These are phyloP conservation scores for Candida tetrigidarum DNA, from an alignment of 1,139 yeast genomes.

Conservation along the genomic window DNA sequence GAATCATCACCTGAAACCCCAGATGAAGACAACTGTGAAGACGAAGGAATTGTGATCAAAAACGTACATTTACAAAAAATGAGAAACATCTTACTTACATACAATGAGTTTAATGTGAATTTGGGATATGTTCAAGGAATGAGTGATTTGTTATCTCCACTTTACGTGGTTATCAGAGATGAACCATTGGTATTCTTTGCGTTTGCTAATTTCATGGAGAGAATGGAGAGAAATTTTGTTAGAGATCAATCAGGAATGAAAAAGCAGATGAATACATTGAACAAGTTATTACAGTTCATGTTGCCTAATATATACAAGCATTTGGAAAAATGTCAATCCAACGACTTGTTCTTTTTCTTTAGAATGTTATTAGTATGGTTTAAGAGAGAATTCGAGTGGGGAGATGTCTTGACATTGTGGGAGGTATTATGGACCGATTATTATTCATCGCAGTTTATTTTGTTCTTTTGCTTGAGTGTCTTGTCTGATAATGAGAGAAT, in stretches of 20 bases:
- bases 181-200: constrained; percentile 89
- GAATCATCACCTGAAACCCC: constrained; percentile 52
- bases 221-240: constrained; percentile 93
- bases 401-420: constrained; percentile 82
- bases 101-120: constrained; percentile 80
- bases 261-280: constrained; percentile 80
- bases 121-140: constrained; percentile 98
- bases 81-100: constrained; percentile 82
- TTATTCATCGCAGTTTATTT: constrained; percentile 82
- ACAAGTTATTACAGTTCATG: constrained; percentile 86
- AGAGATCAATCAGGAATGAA: constrained; percentile 95
- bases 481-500: constrained; percentile 85
- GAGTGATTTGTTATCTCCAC: constrained; percentile 90
- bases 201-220: constrained; percentile 84
- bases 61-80: constrained; percentile 72
- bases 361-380: constrained; percentile 95
- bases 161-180: constrained; percentile 77
- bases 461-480: constrained; percentile 85
- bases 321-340: constrained; percentile 84
- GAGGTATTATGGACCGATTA: constrained; percentile 90
- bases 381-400: constrained; percentile 88
- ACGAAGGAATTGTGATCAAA: constrained; percentile 55
- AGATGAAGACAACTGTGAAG: constrained; percentile 50
- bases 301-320: constrained; percentile 83
- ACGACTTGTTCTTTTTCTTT: constrained; percentile 90